Evolutionary conservation across 495 filamentous ascomycete genomes (phyloP).

Genomic region (Trichocladium uniseriatum): DNA sequence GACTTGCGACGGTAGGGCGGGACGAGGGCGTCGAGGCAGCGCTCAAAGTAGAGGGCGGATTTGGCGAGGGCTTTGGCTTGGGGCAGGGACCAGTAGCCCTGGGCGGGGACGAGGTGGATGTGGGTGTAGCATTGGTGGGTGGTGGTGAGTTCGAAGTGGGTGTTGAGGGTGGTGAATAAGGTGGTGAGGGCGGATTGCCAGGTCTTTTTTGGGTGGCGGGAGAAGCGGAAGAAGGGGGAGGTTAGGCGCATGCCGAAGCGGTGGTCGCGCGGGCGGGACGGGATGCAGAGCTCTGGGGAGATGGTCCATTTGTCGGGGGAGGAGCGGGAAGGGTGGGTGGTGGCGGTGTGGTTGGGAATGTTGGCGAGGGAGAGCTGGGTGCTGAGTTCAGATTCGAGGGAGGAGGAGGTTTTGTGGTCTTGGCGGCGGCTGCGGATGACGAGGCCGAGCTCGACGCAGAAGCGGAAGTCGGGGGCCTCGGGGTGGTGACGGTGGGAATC

Average conservation of each 20-base stretch:
- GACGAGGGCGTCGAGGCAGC: conserved; percentile 24
- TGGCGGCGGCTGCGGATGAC: conserved; percentile 21
- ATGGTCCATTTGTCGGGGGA: conserved; percentile 20
- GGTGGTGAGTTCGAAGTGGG: conserved; percentile 21
- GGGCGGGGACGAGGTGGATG: conserved; percentile 19
- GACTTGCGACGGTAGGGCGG: conserved; percentile 18
- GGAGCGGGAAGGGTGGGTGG: not conserved
- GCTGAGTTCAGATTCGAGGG: conserved; percentile 20
- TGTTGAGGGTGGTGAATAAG: conserved; percentile 8
- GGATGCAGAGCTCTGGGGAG: conserved; percentile 15
- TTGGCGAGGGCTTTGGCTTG: conserved; percentile 20
- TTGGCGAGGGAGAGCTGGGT: conserved; percentile 6
- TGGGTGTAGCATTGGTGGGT: conserved; percentile 22
- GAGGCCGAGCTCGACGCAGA: conserved; percentile 22
- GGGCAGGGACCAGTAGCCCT: conserved; percentile 15
- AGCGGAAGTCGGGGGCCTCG: conserved; percentile 19
- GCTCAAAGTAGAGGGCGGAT: conserved; percentile 24
- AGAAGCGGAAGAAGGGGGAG: conserved; percentile 23
- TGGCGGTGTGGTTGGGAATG: conserved; percentile 15
- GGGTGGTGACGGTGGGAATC: not conserved
- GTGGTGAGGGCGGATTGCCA: not conserved
- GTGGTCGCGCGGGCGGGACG: conserved; percentile 14
- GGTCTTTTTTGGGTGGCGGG: not conserved
- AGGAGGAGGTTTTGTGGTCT: conserved; percentile 10
- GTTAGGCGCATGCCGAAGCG: conserved; percentile 22